Evolutionary conservation across 2,329 filamentous ascomycete species (phyloP), one percentile per base, ranked within the genome.

Genomic region (Fusarium caatingaense): DNA sequence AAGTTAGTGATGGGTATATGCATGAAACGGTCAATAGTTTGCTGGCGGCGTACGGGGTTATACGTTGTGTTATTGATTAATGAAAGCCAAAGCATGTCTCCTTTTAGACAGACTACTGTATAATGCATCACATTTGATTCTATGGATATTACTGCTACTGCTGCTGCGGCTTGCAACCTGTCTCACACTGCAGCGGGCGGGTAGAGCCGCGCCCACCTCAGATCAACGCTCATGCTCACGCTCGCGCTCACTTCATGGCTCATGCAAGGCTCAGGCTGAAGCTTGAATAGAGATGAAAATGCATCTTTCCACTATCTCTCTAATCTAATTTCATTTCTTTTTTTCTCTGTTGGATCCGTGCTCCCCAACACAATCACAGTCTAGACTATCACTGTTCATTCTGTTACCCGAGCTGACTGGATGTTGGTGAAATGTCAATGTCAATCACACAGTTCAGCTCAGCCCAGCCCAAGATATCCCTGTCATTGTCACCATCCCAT

Each of bases 131-230:
- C 56, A 56, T 58, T 48, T 51, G 20, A 34, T 49, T 20, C 11
- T 8, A 20, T 47, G 11, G 10, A 6, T 37, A 11, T 18, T 18
- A 34, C 32, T 34, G 32, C 32, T 32, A 16, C 30, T 34, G 32
- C 32, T 37, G 18, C 34, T 32, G 49, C 46, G 49, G 56, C 53
- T 63, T 56, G 46, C 42, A 56, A 66, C 67, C 25, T 70, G 67
- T 63, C 66, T 67, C 56, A 65, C 60, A 41, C 56, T 69, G 66
- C 44, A 61, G 61, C 45, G 53, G 56, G 66, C 62, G 66, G 67
- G 62, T 62, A 56, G 53, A 67, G 67, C 66, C 66, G 64, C 63
- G 55, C 63, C 62, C 63, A 66, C 63, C 37, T 50, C 41, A 60
- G 44, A 58, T 48, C 45, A 50, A 56, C 20, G 23, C 23, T 23